Base-by-base conservation (phyloP, 2,329 filamentous ascomycete genomes). In the Lasiodiplodia citricola region DNA sequence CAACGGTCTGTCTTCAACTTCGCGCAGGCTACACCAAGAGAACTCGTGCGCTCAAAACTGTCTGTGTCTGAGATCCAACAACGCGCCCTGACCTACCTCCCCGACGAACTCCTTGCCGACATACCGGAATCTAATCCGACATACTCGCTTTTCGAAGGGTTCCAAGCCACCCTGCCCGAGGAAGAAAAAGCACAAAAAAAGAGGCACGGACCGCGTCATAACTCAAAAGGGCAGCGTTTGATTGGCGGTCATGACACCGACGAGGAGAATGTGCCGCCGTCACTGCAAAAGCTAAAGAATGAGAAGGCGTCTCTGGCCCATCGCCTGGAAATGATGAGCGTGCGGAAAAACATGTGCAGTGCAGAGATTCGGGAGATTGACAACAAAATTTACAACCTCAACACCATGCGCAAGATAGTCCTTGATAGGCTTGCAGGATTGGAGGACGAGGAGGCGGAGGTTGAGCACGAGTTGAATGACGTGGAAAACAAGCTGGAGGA, bases 321-420 rank as follows among this genome's bases (percentile, higher is more conserved):
- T 79, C 88, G 93, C 73, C 84, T 99, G 73, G 94, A 98, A 76
- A 92, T 97, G 88, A 89, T 98, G 83, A 88, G 91, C 3, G 89
- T 98, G 71, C 88, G 96, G 70, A 99, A 99, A 81, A 97, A 96
- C 77, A 97, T 99, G 95, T 95, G 94, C 73, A 96, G 93, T 75
- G 92, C 93, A 71, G 96, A 99, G 80, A 98, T 99, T 69, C 89
- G 90, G 70, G 96, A 99, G 76, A 97, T 99, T 70, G 96, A 99
- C 81, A 94, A 92, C 82, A 99, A 98, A 81, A 95, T 99, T 71
- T 89, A 93, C 70, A 98, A 98, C 79, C 84, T 99, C 67, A 91
- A 93, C 74, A 93, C 89, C 71, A 97, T 98, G 93, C 91, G 96
- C 72, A 92, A 91, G 76, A 96, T 97, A 70, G 92, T 98, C 56